A percentile compares a stretch with the other conserved stretches of the same genome.
Conservation (phyloP, 169 alveolate species). For the Neospora caninum region DNA sequence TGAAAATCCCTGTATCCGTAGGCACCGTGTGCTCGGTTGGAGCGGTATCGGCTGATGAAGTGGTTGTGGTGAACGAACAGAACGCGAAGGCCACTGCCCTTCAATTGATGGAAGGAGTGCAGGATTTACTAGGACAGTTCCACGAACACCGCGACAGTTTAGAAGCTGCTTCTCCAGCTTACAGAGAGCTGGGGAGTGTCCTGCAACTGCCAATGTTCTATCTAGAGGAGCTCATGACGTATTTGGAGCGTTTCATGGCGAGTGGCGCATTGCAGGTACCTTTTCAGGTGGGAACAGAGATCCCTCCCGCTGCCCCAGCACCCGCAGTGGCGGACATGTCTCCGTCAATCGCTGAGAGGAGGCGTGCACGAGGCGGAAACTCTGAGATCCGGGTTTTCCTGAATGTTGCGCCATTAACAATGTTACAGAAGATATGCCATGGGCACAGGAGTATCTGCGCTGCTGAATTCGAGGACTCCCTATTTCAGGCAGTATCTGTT, state of each 20-base stretch:
- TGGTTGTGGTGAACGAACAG: neutral
- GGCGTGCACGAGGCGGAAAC: slow-evolving; percentile 12
- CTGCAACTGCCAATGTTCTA: slow-evolving; percentile 19
- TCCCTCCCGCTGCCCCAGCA: neutral
- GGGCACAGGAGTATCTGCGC: neutral
- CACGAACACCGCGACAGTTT: neutral
- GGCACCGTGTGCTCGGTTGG: neutral
- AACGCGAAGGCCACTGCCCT: neutral
- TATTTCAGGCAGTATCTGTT: neutral
- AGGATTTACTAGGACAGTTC: neutral
- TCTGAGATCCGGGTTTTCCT: slow-evolving; percentile 21
- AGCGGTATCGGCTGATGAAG: neutral
- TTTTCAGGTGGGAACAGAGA: neutral
- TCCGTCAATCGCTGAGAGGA: neutral
- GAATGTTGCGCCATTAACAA: neutral
- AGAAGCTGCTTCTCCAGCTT: neutral
- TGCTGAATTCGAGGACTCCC: slow-evolving; percentile 35
- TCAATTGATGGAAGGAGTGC: neutral
- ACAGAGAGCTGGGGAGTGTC: neutral
- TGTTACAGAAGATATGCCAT: neutral
- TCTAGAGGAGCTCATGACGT: slow-evolving; percentile 1
- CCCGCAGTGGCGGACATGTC: neutral
- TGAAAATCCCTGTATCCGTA: neutral
- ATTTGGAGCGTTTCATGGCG: neutral
- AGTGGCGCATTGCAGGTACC: slow-evolving; percentile 14